These are phyloP conservation scores for Nitzschia sp. DNA, from an alignment of 108 stramenopile genomes.

Conservation along the genomic window DNA sequence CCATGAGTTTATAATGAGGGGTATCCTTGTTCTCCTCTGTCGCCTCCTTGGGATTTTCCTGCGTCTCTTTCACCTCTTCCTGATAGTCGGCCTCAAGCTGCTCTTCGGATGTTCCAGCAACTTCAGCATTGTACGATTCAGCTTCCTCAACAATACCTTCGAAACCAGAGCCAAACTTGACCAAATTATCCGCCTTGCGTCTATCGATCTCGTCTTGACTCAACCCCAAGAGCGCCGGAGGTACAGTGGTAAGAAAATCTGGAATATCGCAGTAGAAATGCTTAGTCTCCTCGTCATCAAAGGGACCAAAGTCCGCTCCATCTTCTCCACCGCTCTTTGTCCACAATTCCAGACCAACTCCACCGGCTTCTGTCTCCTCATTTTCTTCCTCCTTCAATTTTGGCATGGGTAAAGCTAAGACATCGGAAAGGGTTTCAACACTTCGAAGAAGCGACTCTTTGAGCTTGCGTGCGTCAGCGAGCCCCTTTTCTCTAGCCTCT, in stretches of 20 bases:
- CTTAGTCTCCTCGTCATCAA: conserved; percentile 90
- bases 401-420: conserved; percentile 71
- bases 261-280: conserved; percentile 95
- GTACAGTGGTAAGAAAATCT: conserved; percentile 88
- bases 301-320: conserved; percentile 81
- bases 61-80: conserved; percentile 35
- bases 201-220: conserved; percentile 74
- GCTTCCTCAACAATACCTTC: conserved; percentile 40
- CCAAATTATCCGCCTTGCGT: conserved; percentile 61
- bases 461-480: conserved; percentile 83
- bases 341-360: conserved; percentile 75
- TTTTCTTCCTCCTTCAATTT: conserved; percentile 70
- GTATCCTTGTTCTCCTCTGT: conserved; percentile 75
- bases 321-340: conserved; percentile 71
- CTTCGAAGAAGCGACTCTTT: conserved; percentile 77
- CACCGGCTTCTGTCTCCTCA: conserved; percentile 52
- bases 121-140: conserved; percentile 33
- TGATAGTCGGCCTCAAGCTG: conserved; percentile 53
- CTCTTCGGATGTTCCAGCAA: conserved; percentile 45
- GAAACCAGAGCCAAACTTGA: conserved; percentile 60
- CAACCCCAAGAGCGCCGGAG: conserved; percentile 86
- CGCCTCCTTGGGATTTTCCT: conserved; percentile 28
- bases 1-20: conserved; percentile 84
- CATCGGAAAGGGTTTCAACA: conserved; percentile 79
- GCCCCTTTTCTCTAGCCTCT: conserved; percentile 88